Evolutionary conservation across 2,329 filamentous ascomycete genomes (phyloP), one percentile per base, ranked within the genome.

Genomic region (Tolypocladium tundrense): DNA sequence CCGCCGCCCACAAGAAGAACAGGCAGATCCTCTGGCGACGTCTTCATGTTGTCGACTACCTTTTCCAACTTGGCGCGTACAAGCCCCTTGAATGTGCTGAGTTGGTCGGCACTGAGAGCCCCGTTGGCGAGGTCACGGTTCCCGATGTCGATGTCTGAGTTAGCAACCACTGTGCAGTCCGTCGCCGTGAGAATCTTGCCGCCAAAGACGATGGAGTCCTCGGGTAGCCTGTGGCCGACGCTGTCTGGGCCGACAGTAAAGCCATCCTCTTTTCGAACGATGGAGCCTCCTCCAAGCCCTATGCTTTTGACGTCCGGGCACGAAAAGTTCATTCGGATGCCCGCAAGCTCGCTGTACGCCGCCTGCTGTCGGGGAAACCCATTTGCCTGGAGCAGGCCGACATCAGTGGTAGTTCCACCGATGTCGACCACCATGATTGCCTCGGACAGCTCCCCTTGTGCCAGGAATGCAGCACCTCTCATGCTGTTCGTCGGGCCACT

Each of bases 321-420:
- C 41, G 77, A 75, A 65, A 81, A 81, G 64, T 87, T 87, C 72
- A 84, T 84, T 9, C 83, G 76, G 1, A 88, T 81, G 0, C 85
- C 85, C 0, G 80, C 81, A 2, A 88, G 72, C 39, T 85, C 79
- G 40, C 80, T 84, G 60, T 84, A 87, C 0, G 83, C 82, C 6
- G 83, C 80, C 54, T 82, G 79, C 66, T 86, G 82, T 39, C 84
- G 75, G 0, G 85, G 86, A 54, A 88, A 85, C 0, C 85, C 85
- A 54, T 80, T 86, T 0, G 79, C 75, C 8, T 84, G 75, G 4
- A 88, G 68, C 0, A 86, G 68, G 0, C 85, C 84, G 13, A 86
- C 81, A 62, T 88, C 85, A 0, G 83, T 81, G 0, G 85, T 88
- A 0, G 85, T 88, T 3, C 85, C 85, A 0, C 85, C 85, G 56